Evolutionary conservation across 2,329 filamentous ascomycete genomes (phyloP).

Genomic region (Scleromitrula shiraiana): DNA sequence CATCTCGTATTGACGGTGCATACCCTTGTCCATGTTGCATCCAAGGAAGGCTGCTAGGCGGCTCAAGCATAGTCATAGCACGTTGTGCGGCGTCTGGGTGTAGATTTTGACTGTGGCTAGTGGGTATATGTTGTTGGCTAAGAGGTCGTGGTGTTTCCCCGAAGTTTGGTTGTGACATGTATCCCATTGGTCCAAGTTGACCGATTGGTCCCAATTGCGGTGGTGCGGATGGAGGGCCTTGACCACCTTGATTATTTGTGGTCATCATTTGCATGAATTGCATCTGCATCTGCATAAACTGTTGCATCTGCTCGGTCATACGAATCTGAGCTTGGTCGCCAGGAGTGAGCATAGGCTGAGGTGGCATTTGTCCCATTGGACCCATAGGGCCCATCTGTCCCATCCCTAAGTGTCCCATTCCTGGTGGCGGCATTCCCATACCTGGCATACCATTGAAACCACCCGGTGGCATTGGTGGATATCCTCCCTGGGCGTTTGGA

Average conservation of each 20-base stretch:
- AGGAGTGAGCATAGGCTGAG: constrained; percentile 35
- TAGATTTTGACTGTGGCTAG: constrained; percentile 9
- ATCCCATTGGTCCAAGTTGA: constrained; percentile 13
- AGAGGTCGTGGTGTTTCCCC: constrained; percentile 19
- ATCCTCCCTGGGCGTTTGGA: constrained; percentile 54
- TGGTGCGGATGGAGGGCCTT: constrained; percentile 9
- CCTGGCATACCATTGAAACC: constrained; percentile 28
- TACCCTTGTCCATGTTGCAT: constrained; percentile 33
- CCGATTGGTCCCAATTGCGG: constrained; percentile 11
- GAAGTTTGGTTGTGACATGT: constrained; percentile 19
- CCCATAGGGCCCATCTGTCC: constrained; percentile 26
- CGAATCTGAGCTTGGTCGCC: constrained; percentile 70
- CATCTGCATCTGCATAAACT: constrained; percentile 92
- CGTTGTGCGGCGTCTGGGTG: constrained; percentile 33
- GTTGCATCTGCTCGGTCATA: constrained; percentile 75
- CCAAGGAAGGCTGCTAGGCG: constrained; percentile 49
- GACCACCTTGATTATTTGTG: constrained; percentile 18
- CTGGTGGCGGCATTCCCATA: constrained; percentile 18
- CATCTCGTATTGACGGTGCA: constrained; percentile 42
- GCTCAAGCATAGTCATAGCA: constrained; percentile 80
- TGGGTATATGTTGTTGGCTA: constrained; percentile 10
- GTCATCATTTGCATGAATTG: constrained; percentile 85
- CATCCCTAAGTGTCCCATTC: constrained; percentile 27
- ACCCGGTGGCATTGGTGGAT: constrained; percentile 28
- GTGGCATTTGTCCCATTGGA: constrained; percentile 25